These are phyloP conservation scores for Vachellia collinsii DNA, from an alignment of 306 rosid species.

Conservation along the genomic window DNA sequence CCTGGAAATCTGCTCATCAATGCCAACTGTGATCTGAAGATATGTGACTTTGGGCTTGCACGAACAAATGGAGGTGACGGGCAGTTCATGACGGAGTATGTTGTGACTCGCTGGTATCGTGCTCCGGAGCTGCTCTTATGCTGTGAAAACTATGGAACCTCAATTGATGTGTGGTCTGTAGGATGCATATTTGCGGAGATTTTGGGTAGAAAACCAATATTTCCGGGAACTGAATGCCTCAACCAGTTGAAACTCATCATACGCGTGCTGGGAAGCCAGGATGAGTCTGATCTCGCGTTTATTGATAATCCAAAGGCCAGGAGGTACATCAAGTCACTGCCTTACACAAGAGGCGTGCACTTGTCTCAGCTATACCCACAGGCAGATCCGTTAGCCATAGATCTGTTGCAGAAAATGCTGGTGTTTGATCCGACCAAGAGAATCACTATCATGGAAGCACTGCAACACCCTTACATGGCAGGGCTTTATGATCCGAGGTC, in stretches of 20 bases:
- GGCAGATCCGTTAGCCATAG: slow-evolving; percentile 82
- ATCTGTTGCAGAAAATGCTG: slow-evolving; percentile 80
- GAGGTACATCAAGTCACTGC: slow-evolving; percentile 63
- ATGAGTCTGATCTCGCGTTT: slow-evolving; percentile 60
- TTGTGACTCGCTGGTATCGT: slow-evolving; percentile 93
- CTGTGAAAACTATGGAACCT: slow-evolving; percentile 84
- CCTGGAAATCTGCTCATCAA: slow-evolving; percentile 86
- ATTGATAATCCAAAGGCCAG: slow-evolving; percentile 69
- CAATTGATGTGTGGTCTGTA: slow-evolving; percentile 91
- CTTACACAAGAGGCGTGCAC: slow-evolving; percentile 57
- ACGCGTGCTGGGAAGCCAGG: slow-evolving; percentile 76
- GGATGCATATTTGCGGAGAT: slow-evolving; percentile 96
- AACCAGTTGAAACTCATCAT: slow-evolving; percentile 77
- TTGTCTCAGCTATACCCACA: slow-evolving; percentile 66
- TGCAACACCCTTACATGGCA: slow-evolving; percentile 82
- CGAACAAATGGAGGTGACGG: slow-evolving; percentile 65
- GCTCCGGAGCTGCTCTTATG: slow-evolving; percentile 87
- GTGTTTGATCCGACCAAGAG: slow-evolving; percentile 85
- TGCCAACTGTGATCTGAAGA: slow-evolving; percentile 78
- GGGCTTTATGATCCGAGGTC: slow-evolving; percentile 63
- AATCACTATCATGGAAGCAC: slow-evolving; percentile 73
- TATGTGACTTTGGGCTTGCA: slow-evolving; percentile 89
- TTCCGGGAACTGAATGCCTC: slow-evolving; percentile 82
- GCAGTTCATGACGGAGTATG: slow-evolving; percentile 90
- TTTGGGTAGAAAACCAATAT: slow-evolving; percentile 83